Evolutionary conservation across 2,329 filamentous ascomycete species (phyloP), one percentile per base, ranked within the genome.

Genomic region (Diaporthe australafricana): DNA sequence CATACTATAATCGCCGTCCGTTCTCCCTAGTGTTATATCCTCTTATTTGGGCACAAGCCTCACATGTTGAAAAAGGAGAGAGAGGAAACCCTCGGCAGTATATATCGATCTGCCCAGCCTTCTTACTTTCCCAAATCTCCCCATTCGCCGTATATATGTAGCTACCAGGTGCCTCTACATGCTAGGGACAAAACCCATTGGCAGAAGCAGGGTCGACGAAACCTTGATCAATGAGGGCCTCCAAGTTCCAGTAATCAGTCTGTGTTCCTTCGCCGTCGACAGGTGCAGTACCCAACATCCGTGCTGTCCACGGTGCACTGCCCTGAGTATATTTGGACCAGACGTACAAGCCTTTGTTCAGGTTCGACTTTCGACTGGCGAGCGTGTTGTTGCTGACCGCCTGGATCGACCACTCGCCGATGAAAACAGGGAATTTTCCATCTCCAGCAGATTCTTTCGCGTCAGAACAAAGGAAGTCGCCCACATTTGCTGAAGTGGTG

Each of bases 161-260:
- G n/a, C n/a, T n/a, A n/a, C n/a, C n/a, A n/a, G n/a, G n/a, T n/a
- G n/a, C n/a, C n/a, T n/a, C n/a, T n/a, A n/a, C n/a, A n/a, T n/a
- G n/a, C n/a, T 40, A 17, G 7, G 32, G 53, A 7, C 53, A 57
- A 5, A 40, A 25, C 4, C 53, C 53, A 35, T 1, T 57, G 2
- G 53, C 53, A 57, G 53, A 57, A 25, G 25, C n/a, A 2, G 53
- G 53, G 1, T 57, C 32, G 2, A 57, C 53, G 9, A 56, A 56
- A 56, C 32, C 32, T n/a, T 38, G 32, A n/a, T 56, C n/a, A 1
- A 56, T 56, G 5, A 56, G 38, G 16, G 32, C 6, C 32, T 56
- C 53, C 53, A 56, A 38, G 17, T 56, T 14, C 53, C 53, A 56
- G 17, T 56, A 56, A 38, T 56, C 53, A 38, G 53, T 38, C 32